phyloP scores from a whole-genome alignment of 305 asterid species.

The Nicotiana rustica region DNA sequence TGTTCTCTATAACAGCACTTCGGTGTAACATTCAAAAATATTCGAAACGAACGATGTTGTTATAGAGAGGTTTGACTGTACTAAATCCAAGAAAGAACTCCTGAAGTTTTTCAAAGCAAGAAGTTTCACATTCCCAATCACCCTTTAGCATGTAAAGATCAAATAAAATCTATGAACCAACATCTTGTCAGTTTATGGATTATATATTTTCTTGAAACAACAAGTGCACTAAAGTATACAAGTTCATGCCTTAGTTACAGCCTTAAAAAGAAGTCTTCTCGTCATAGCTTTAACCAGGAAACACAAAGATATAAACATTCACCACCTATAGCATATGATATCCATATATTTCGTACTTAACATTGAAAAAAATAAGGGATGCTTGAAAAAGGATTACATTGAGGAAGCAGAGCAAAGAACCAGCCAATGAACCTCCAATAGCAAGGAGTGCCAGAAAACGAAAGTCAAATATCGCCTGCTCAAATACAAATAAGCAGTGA shows the following conservation, averaged over 20 bases:
- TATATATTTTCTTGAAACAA: background rate
- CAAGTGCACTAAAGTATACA: background rate
- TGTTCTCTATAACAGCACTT: too few relatives aligned
- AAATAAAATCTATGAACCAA: background rate
- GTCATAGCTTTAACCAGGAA: background rate
- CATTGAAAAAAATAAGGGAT: slow-evolving; percentile 11
- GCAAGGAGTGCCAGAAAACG: slow-evolving; percentile 90
- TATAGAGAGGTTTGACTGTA: too few relatives aligned
- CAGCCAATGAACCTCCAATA: slow-evolving; percentile 83
- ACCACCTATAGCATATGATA: background rate
- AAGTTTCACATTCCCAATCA: background rate
- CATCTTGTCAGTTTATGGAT: background rate
- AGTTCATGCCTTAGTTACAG: background rate
- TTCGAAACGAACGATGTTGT: too few relatives aligned
- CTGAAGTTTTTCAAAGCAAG: slow-evolving; percentile 8
- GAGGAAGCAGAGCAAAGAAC: slow-evolving; percentile 88
- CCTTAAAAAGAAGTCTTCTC: background rate
- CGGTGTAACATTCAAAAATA: too few relatives aligned
- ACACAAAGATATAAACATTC: background rate
- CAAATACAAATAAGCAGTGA: slow-evolving; percentile 5
- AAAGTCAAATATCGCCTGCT: slow-evolving; percentile 79
- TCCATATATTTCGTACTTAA: background rate
- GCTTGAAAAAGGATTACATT: slow-evolving; percentile 56
- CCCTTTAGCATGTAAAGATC: background rate
- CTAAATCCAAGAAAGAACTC: background rate